Evolutionary conservation across 164 flowering plant genomes (phyloP), one percentile per base, ranked within the genome.

Genomic region (Sextonia rubra): DNA sequence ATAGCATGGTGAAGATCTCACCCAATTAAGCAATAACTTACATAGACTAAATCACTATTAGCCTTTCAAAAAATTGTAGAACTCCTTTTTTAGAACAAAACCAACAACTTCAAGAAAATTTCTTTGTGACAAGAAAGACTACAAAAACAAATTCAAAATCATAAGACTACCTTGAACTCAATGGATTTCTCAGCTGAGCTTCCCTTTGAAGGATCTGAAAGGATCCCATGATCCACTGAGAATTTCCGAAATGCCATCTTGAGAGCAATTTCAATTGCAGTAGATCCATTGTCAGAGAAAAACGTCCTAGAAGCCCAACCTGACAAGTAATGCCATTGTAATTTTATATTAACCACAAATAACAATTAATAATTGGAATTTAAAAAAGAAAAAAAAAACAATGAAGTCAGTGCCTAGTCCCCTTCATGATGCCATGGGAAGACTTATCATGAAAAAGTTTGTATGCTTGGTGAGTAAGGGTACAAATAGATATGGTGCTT

Each of bases 221-320:
- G 75, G 62, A 83, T 69, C 68, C 86, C 90, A 82, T 87, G 87
- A 77, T 93, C 96, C 77, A n/a, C 71, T 66, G 83, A 85, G 77
- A 87, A 95, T 79, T 89, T 95, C 27, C 99, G 97, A 76, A 95
- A 95, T 69, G 98, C 99, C 99, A 95, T 95, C 82, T 95, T 95
- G 23, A 95, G 88, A 69, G 98, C 97, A 81, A 95, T 89, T 83
- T 95, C 99, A 80, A 90, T 85, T 56, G 99, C 94, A 47, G 99
- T 91, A 60, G 99, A 95, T 78, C 99, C 99, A 82, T 93, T 93
- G 78, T 95, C 99, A 44, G 98, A 95, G 77, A 89, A 93, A 79
- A 77, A 95, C n/a, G 72, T 74, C 73, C 99, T 85, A 75, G 98
- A 90, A 76, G 99, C 99, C 99, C 98, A 95, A 73, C 92, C 98